phyloP scores from a whole-genome alignment of 75 land plant species.

The Larix kaempferi region DNA sequence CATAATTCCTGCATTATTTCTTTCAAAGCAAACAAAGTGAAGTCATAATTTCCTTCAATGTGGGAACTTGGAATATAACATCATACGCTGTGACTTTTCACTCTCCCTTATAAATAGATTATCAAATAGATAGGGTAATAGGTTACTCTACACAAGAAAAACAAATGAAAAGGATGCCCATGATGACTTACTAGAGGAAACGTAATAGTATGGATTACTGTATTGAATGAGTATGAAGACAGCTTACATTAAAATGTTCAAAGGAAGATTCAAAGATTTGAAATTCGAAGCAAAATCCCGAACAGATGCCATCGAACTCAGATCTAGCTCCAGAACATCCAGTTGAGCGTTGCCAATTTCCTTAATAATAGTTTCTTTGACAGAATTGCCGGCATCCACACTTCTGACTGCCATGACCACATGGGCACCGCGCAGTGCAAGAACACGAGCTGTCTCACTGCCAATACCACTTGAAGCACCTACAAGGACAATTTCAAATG shows the following conservation, averaged over 20 bases:
- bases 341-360: slow-evolving; percentile 48
- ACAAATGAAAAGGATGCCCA: background rate
- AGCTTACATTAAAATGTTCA: slow-evolving; percentile 72
- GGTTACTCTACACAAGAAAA: too few relatives aligned
- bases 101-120: background rate
- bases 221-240: background rate
- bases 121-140: background rate
- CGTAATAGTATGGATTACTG: background rate
- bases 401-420: slow-evolving; percentile 74
- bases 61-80: background rate
- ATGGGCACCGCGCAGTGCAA: slow-evolving; percentile 65
- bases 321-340: slow-evolving; percentile 67
- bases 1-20: slow-evolving; percentile 67
- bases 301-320: slow-evolving; percentile 65
- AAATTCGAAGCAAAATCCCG: slow-evolving; percentile 56
- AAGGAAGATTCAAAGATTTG: slow-evolving; percentile 42
- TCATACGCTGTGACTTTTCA: background rate
- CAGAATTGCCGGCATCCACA: slow-evolving; percentile 34
- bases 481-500: slow-evolving; percentile 10
- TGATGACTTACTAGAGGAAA: background rate
- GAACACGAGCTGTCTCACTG: slow-evolving; percentile 69
- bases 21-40: slow-evolving; percentile 11
- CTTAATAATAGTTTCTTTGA: slow-evolving; percentile 40
- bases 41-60: background rate
- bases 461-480: slow-evolving; percentile 85